Evolutionary conservation across 768 basidiomycete genomes (phyloP).

Genomic region (Astraeus odoratus): DNA sequence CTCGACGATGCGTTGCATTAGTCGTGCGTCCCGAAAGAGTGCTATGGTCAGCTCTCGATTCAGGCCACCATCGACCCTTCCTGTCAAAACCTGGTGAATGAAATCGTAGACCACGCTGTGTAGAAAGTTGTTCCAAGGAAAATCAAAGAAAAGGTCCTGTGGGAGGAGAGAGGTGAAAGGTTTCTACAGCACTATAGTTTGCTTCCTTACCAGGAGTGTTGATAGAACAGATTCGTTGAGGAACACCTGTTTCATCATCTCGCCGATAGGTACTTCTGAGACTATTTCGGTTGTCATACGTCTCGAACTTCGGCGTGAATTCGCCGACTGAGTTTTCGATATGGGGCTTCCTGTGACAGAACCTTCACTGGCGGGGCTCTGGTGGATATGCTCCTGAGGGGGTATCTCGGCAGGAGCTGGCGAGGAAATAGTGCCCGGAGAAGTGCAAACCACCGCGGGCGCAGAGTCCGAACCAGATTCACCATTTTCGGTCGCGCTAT

Average conservation of each 20-base stretch:
- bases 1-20: conserved; percentile 83
- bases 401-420: conserved; percentile 26
- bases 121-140: conserved; percentile 96
- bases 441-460: conserved; percentile 22
- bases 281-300: conserved; percentile 31
- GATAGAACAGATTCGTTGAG: conserved; percentile 67
- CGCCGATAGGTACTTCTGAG: conserved; percentile 56
- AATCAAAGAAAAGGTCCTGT: conserved; percentile 92
- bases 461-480: conserved; percentile 30
- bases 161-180: not conserved
- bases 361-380: conserved; percentile 19
- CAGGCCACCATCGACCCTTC: conserved; percentile 70
- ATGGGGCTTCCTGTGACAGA: conserved; percentile 25
- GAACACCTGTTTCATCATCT: conserved; percentile 73
- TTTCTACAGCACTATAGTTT: not conserved
- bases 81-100: conserved; percentile 91
- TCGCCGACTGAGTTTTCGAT: conserved; percentile 31
- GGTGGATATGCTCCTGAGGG: conserved; percentile 17
- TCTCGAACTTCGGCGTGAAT: conserved; percentile 52
- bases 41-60: conserved; percentile 81
- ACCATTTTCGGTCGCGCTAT: conserved; percentile 16
- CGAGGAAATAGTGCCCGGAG: conserved; percentile 25
- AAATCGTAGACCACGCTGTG: conserved; percentile 96
- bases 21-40: conserved; percentile 77
- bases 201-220: conserved; percentile 63